Evolutionary conservation across 306 rosid species (phyloP).

Genomic region (Prunus campanulata): DNA sequence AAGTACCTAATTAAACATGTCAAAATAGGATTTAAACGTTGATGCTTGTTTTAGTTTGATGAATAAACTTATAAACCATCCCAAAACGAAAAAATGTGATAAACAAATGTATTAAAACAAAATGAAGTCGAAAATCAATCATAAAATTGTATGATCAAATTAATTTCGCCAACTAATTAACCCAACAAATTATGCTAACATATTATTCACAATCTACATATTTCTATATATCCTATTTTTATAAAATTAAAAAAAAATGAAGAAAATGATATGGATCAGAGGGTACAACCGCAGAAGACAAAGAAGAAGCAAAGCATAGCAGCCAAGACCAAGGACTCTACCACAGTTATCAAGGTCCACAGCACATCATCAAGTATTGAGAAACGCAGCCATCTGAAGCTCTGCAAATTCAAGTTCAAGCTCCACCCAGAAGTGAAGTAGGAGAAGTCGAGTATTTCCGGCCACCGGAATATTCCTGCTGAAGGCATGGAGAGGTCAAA

Average conservation of each 20-base stretch:
- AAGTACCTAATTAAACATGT: background rate
- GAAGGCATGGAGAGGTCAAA: constrained; percentile 26
- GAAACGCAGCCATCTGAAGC: constrained; percentile 31
- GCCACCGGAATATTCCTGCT: constrained; percentile 35
- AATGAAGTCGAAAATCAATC: background rate
- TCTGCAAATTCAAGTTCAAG: constrained; percentile 26
- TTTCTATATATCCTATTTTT: background rate
- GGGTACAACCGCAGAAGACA: constrained; percentile 58
- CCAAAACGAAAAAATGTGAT: background rate
- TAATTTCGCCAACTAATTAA: background rate
- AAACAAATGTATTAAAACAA: background rate
- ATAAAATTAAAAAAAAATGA: background rate
- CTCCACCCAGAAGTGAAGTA: constrained; percentile 36
- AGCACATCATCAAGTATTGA: constrained; percentile 45
- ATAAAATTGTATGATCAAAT: background rate
- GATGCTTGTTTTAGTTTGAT: too few species aligned
- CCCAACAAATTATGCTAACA: background rate
- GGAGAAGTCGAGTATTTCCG: constrained; percentile 29
- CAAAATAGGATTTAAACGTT: too few species aligned
- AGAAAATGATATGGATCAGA: constrained; percentile 24
- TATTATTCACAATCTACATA: constrained; percentile 2
- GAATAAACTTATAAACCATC: too few species aligned
- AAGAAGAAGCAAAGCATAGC: constrained; percentile 54
- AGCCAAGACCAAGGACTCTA: constrained; percentile 49
- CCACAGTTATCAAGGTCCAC: constrained; percentile 38